Percentiles rank a stretch among this genome's conserved stretches.
These are phyloP conservation scores for Pigoraptor vietnamica DNA, from an alignment of 78 protist genomes.

Conservation along the genomic window DNA sequence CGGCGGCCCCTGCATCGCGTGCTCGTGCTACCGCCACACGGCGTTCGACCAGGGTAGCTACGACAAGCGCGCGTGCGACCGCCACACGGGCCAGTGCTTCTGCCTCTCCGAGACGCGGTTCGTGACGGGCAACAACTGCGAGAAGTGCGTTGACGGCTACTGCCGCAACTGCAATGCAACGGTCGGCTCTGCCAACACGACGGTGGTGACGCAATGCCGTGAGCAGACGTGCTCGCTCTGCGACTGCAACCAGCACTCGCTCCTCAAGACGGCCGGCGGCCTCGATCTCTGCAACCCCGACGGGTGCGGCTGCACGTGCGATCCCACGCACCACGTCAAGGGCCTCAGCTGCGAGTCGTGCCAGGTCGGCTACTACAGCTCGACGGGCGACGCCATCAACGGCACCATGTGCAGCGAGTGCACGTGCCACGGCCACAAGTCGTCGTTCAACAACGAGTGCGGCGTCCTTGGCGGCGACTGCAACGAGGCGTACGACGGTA, in stretches of 20 bases:
- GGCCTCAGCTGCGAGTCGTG: constrained; percentile 1
- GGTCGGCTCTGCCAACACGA: neutral
- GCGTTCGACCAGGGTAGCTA: no score
- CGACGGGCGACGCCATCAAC: neutral
- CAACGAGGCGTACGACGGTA: neutral
- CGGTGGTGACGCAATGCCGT: neutral
- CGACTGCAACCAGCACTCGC: constrained; percentile 2
- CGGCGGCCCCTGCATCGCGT: neutral
- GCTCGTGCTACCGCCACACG: neutral
- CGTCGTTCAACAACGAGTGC: neutral
- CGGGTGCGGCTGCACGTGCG: constrained; percentile 1
- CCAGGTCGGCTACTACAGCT: neutral
- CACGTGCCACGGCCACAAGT: neutral
- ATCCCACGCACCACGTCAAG: neutral
- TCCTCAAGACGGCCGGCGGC: neutral
- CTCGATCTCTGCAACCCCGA: neutral
- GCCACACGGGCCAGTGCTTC: neutral
- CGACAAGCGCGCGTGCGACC: neutral
- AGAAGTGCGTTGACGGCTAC: neutral
- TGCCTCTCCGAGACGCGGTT: neutral
- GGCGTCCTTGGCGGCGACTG: neutral
- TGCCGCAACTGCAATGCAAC: constrained; percentile 1
- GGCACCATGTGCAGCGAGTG: neutral
- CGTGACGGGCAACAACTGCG: neutral
- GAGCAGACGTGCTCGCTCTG: neutral